Base-by-base conservation (phyloP, 2,329 filamentous ascomycete species). In the Fusarium devonianum region DNA sequence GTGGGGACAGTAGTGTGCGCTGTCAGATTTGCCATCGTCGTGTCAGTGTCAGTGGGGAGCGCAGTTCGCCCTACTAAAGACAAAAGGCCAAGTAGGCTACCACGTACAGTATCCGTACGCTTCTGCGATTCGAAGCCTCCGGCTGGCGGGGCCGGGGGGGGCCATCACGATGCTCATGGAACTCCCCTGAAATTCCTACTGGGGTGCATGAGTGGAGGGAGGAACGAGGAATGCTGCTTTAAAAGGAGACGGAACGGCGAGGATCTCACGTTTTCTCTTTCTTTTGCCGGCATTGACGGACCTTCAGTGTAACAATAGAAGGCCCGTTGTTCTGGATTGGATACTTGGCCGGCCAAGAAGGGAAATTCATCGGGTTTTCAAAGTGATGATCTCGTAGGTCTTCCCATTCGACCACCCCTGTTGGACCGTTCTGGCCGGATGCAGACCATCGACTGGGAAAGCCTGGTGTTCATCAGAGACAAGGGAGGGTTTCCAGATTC, bases 1-100 rank as follows among this genome's bases (percentile, higher is more conserved):
- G 51, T 40, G 38, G 52, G 33, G 38, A n/a, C n/a, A 21, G 34
- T 35, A 28, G 30, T 32, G 53, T 56, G 49, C 50, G 55, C 47
- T 58, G 55, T 58, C 54, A 57, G 39, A 28, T 38, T 13, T 47
- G 22, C 41, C 38, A 10, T 14, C 16, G 12, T 11, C 39, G 25
- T 30, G 17, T 16, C 10, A 9, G 17, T 33, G 28, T 41, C 5
- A 25, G 34, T 48, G 36, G 44, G 22, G 36, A 50, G 18, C 19
- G 38, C 28, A 32, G 21, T 25, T 49, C 37, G 34, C 45, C 40
- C 29, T 53, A 21, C 32, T 21, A 22, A 21, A 17, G 33, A 22
- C n/a, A n/a, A 18, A 19, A 18, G 13, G 13, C 16, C 30, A 19
- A 18, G 30, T 33, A n/a, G n/a, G n/a, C n/a, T n/a, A n/a, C n/a